phyloP scores from a whole-genome alignment of 129 eudicot genomes.

The Calendula officinalis region DNA sequence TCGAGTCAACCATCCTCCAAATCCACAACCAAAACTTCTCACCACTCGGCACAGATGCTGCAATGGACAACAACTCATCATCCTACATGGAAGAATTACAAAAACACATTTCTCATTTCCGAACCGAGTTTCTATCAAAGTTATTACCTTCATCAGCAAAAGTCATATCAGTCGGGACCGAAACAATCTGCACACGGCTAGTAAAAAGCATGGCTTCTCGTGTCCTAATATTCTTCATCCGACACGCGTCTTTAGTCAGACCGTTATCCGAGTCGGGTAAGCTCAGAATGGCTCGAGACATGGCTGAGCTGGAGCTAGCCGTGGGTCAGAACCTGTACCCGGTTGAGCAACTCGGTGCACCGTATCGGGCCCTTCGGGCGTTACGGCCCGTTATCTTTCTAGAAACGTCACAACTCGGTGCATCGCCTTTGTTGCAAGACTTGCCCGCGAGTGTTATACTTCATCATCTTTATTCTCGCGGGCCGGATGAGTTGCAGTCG shows the following conservation, averaged over 20 bases:
- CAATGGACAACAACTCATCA: slow-evolving; percentile 77
- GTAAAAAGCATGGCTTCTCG: slow-evolving; percentile 92
- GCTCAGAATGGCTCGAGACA: slow-evolving; percentile 90
- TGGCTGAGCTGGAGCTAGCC: slow-evolving; percentile 87
- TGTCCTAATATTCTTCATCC: slow-evolving; percentile 67
- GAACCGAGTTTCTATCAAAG: slow-evolving; percentile 65
- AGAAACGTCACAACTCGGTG: slow-evolving; percentile 70
- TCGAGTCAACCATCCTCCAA: slow-evolving; percentile 77
- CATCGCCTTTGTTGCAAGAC: slow-evolving; percentile 84
- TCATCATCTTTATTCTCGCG: slow-evolving; percentile 89
- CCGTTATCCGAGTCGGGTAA: slow-evolving; percentile 94
- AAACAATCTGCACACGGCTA: slow-evolving; percentile 69
- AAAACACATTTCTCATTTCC: slow-evolving; percentile 66
- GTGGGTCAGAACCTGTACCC: slow-evolving; percentile 93
- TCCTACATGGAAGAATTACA: slow-evolving; percentile 96
- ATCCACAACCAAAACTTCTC: slow-evolving; percentile 83
- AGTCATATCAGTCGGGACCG: slow-evolving; percentile 45
- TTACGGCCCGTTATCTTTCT: slow-evolving; percentile 79
- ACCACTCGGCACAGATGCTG: slow-evolving; percentile 57
- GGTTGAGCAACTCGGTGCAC: slow-evolving; percentile 91
- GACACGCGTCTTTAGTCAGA: slow-evolving; percentile 81
- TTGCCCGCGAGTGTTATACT: slow-evolving; percentile 73
- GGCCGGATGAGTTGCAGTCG: slow-evolving; percentile 82
- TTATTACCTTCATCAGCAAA: slow-evolving; percentile 69
- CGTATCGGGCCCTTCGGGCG: slow-evolving; percentile 94